A percentile compares a stretch with the other conserved stretches of the same genome.
These are phyloP conservation scores for Musa acuminata DNA, from an alignment of 176 grass and related monocot genomes.

Conservation along the genomic window DNA sequence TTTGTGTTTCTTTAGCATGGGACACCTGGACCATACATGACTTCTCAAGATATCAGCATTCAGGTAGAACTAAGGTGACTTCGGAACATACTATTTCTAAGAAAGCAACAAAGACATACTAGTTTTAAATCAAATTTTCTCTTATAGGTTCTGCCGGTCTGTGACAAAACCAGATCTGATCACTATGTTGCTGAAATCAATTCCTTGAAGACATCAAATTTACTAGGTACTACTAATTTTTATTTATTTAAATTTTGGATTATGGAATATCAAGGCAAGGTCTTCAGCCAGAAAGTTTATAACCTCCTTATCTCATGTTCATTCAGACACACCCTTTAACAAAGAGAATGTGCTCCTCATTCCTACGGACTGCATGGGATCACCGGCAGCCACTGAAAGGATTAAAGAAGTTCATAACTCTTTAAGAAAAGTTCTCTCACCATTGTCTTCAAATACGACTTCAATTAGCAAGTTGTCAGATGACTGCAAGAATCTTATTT, in stretches of 20 bases:
- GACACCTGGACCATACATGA: not conserved
- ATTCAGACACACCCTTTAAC: slow-evolving; percentile 29
- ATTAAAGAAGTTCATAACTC: slow-evolving; percentile 11
- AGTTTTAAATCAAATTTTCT: not conserved
- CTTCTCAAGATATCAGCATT: not conserved
- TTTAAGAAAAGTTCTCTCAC: slow-evolving; percentile 61
- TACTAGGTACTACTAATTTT: not conserved
- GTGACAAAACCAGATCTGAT: not conserved
- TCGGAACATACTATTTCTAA: not conserved
- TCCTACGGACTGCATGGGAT: not conserved
- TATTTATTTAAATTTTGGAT: not conserved
- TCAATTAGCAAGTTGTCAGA: slow-evolving; percentile 19
- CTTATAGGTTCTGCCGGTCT: not conserved
- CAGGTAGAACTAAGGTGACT: not conserved
- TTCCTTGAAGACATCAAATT: not conserved
- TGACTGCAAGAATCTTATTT: slow-evolving; percentile 13
- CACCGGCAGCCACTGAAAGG: not conserved
- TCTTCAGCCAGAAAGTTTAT: not conserved
- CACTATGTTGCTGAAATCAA: not conserved
- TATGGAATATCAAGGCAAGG: not conserved
- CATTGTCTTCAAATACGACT: slow-evolving; percentile 54
- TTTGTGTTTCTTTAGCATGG: not conserved
- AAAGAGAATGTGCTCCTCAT: slow-evolving; percentile 32
- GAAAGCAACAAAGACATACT: not conserved
- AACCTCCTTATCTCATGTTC: slow-evolving; percentile 23